Conservation (phyloP, 2,329 filamentous ascomycete species). For the Aspergillus pseudonomiae region DNA sequence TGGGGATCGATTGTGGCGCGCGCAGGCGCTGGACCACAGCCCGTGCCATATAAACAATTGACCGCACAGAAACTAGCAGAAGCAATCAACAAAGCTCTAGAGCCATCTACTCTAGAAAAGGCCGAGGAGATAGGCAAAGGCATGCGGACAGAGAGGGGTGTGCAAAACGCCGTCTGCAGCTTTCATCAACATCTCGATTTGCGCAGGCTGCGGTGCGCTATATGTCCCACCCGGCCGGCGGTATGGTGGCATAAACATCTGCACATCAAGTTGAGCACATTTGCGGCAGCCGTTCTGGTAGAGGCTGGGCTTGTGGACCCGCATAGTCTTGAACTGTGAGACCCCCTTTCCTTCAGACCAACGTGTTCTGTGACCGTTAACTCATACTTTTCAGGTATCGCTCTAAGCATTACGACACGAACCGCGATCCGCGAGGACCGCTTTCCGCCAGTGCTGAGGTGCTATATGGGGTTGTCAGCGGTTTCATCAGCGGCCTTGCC, state of each 20-base stretch:
- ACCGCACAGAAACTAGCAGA: conserved; percentile 67
- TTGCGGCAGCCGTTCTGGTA: conserved; percentile 72
- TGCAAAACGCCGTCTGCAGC: conserved; percentile 64
- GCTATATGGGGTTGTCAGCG: conserved; percentile 78
- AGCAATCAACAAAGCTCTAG: conserved; percentile 64
- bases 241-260: conserved; percentile 75
- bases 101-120: conserved; percentile 61
- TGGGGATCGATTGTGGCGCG: conserved; percentile 77
- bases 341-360: conserved; percentile 21
- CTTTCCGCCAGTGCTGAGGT: conserved; percentile 76
- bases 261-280: conserved; percentile 67
- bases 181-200: conserved; percentile 73
- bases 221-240: conserved; percentile 69
- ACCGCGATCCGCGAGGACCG: conserved; percentile 77
- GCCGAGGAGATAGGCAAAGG: conserved; percentile 62
- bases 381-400: conserved; percentile 47
- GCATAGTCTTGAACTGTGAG: conserved; percentile 72
- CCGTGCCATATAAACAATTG: conserved; percentile 69
- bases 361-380: background rate
- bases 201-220: conserved; percentile 68
- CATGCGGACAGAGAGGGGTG: conserved; percentile 68
- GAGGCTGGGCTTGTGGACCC: conserved; percentile 67
- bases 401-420: conserved; percentile 71
- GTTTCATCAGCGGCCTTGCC: conserved; percentile 78
- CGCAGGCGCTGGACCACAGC: conserved; percentile 71